Conservation (phyloP, 495 filamentous ascomycete genomes). For the Xylaria palmicola region DNA sequence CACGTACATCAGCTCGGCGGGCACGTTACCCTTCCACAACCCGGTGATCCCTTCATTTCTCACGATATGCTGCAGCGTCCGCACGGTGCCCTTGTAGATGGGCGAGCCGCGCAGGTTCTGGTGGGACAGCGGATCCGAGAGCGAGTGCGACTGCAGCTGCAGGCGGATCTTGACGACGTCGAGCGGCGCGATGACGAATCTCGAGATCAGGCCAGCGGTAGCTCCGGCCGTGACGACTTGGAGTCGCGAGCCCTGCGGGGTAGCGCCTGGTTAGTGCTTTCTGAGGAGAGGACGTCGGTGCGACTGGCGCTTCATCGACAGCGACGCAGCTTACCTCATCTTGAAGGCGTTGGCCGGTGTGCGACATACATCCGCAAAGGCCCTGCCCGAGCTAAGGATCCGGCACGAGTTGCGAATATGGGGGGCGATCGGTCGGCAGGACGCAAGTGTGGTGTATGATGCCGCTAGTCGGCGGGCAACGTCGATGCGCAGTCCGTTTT, state of each 20-base stretch:
- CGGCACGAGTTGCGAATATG: neutral
- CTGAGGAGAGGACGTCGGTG: too few species aligned
- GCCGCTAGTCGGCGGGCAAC: neutral
- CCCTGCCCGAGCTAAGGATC: slow-evolving; percentile 23
- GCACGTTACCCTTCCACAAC: slow-evolving; percentile 97
- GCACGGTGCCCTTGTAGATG: slow-evolving; percentile 75
- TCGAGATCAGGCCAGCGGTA: slow-evolving; percentile 83
- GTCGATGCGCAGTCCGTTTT: slow-evolving; percentile 1
- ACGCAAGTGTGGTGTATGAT: too few species aligned
- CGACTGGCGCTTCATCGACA: neutral
- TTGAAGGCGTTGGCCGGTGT: slow-evolving; percentile 71
- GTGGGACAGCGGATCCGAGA: slow-evolving; percentile 62
- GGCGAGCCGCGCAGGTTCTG: slow-evolving; percentile 53
- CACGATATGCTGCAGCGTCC: slow-evolving; percentile 74
- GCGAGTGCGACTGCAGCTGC: slow-evolving; percentile 82
- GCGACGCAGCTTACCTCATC: slow-evolving; percentile 65
- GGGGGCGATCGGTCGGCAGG: too few species aligned
- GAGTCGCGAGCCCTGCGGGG: slow-evolving; percentile 66
- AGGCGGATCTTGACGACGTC: slow-evolving; percentile 97
- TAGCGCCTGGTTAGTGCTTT: neutral
- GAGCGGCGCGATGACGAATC: slow-evolving; percentile 90
- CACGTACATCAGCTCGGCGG: slow-evolving; percentile 91
- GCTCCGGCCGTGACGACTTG: slow-evolving; percentile 85
- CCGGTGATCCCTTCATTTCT: slow-evolving; percentile 77
- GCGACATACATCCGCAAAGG: slow-evolving; percentile 65